Evolutionary conservation across 1,284 basidiomycete species (phyloP).

Genomic region (Meripilus lineatus): DNA sequence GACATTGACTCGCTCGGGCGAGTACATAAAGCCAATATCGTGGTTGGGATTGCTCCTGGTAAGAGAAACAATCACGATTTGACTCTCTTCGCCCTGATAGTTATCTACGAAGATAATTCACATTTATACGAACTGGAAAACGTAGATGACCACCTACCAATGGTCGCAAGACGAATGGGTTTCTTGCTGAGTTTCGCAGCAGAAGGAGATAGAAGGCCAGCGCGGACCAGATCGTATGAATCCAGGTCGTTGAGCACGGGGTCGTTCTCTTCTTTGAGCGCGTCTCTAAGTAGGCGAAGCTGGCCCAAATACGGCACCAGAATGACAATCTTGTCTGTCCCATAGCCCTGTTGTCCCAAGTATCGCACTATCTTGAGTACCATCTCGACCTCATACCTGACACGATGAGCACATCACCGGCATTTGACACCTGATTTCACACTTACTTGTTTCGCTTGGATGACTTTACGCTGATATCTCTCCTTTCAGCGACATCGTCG

Average conservation of each 20-base stretch:
- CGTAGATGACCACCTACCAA: conserved; percentile 35
- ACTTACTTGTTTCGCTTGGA: conserved; percentile 51
- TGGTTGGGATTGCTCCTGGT: conserved; percentile 50
- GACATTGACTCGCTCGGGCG: conserved; percentile 64
- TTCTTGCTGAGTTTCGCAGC: conserved; percentile 35
- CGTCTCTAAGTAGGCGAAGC: conserved; percentile 42
- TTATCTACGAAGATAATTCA: conserved; percentile 41
- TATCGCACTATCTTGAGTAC: conserved; percentile 60
- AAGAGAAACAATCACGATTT: conserved; percentile 58
- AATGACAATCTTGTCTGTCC: conserved; percentile 50
- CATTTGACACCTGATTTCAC: background rate
- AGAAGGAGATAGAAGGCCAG: conserved; percentile 41
- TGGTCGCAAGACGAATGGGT: conserved; percentile 52
- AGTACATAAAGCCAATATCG: conserved; percentile 63
- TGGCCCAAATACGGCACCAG: conserved; percentile 68
- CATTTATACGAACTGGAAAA: background rate
- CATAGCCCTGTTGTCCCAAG: conserved; percentile 63
- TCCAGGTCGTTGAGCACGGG: conserved; percentile 62
- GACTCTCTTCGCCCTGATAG: conserved; percentile 66
- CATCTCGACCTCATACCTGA: conserved; percentile 45
- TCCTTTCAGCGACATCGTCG: conserved; percentile 33
- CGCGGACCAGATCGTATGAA: conserved; percentile 47
- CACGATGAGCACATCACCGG: background rate
- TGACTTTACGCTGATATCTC: conserved; percentile 40
- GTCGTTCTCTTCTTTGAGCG: conserved; percentile 45